Evolutionary conservation across 208 protist genomes (phyloP).

Genomic region (Novymonas esmeraldas): DNA sequence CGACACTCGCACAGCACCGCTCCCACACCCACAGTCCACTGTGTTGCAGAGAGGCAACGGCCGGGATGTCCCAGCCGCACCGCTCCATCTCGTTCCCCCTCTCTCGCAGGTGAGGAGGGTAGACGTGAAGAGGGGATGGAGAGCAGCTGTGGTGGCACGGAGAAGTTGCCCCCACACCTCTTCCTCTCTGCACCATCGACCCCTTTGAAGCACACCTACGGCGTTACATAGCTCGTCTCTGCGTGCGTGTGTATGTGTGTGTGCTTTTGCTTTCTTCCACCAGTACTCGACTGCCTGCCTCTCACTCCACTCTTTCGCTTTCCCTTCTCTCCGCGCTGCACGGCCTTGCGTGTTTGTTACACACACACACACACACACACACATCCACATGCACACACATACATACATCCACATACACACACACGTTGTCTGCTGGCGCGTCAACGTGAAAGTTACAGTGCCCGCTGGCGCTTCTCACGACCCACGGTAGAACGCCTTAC

Average conservation of each 20-base stretch:
- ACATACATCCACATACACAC: not conserved
- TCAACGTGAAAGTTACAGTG: not conserved
- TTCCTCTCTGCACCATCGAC: no score
- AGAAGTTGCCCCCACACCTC: no score
- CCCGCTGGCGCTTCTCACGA: not conserved
- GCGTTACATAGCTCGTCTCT: not conserved
- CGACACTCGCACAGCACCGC: no score
- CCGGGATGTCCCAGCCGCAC: no score
- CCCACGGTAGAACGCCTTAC: not conserved
- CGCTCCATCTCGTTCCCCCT: no score
- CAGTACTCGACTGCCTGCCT: not conserved
- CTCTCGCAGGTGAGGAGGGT: no score
- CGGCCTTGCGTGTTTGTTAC: not conserved
- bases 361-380: not conserved
- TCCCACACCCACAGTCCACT: no score
- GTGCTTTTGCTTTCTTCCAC: not conserved
- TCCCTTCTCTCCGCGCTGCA: not conserved
- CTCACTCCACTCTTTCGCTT: not conserved
- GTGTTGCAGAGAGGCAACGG: no score
- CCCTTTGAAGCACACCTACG: no score
- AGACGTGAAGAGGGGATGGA: no score
- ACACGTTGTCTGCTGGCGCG: not conserved
- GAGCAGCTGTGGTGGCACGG: no score
- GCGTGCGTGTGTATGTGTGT: not conserved
- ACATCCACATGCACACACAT: not conserved